Base-by-base conservation (phyloP, 2,329 filamentous ascomycete species). In the Clarireedia monteithiana region DNA sequence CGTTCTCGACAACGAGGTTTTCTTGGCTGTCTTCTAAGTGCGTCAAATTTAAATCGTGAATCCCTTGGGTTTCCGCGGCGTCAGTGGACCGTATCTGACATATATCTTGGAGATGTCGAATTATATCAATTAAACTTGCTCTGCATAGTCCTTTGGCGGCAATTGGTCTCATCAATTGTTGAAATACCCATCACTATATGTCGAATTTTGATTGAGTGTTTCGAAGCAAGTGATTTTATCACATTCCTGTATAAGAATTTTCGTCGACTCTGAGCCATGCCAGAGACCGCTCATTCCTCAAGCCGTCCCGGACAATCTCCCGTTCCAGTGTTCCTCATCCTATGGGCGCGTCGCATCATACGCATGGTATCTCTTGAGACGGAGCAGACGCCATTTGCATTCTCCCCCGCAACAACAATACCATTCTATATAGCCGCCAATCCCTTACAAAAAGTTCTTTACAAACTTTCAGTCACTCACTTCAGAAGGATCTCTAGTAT, bases 381-480 rank as follows among this genome's bases (percentile, higher is more conserved):
- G 42, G 24, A 17, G 27, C 17, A 49, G 30, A 45, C 38, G 46
- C 38, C 53, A 50, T 50, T n/a, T 30, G 15, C 53, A 55, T 55
- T 55, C 53, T 55, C 50, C 6, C 53, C 14, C 42, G 17, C n/a
- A 55, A 6, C 26, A 38, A 34, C 38, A 50, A 36, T 40, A 36
- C 14, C 38, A 23, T 55, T 50, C 53, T 55, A 55, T 55, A 55
- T 50, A 55, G 49, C 7, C 26, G 14, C 27, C 27, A 24, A 26
- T 12, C 15, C 27, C 20, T 36, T 44, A 17, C 39, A 7, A 50
- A 6, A 26, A 55, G 26, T 6, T 12, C 26, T 36, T 36, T 55
- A 26, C 38, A 34, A 4, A 44, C 14, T 30, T 55, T 44, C 53
- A 55, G 53, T 50, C 38, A 40, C 5, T 50, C 46, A 38, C 30